Evolutionary conservation across 2,329 filamentous ascomycete species (phyloP), one percentile per base, ranked within the genome.

Genomic region (Corniculantispora saksenae): DNA sequence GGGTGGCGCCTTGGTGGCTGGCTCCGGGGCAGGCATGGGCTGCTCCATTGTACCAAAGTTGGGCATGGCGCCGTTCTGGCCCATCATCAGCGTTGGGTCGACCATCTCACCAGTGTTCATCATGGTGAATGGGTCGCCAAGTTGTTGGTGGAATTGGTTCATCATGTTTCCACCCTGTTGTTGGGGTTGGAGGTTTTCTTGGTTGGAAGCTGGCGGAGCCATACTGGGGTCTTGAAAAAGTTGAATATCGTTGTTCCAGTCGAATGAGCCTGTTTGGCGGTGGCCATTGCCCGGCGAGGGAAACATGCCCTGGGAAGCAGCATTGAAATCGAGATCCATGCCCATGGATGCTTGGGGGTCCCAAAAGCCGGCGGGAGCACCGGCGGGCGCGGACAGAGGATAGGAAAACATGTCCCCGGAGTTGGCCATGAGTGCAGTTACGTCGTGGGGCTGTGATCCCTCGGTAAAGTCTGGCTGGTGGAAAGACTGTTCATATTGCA

Each of bases 291-390:
- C 69, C 4, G 71, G 65, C 6, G 73, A 70, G 62, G 74, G 72
- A 64, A 86, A 85, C 40, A 84, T 74, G 61, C 79, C 77, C 23
- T 77, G 72, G 23, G 77, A 78, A 23, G 81, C 75, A 21, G 78
- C 74, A 55, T 78, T 75, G 66, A 88, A 89, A 70, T 89, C 86
- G 61, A 89, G 75, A 64, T 88, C 86, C 84, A 89, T 87, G 27
- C 78, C 81, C 81, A 88, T 84, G 66, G 75, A 74, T 40, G 76
- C 71, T 60, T 83, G 81, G 3, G 81, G 77, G 66, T 87, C 85
- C 87, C 87, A 89, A 67, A 88, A 89, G 45, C 81, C 84, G 3
- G 78, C 75, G 1, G 83, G 79, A 3, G 80, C 80, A 2, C 80
- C 80, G 38, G 81, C 81, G 23, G 86, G 83, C 3, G 84, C 85